Percentiles rank a stretch among this genome's conserved stretches.
Evolutionary conservation across 2,329 filamentous ascomycete species (phyloP).

Genomic region (Bipolaris bicolor): DNA sequence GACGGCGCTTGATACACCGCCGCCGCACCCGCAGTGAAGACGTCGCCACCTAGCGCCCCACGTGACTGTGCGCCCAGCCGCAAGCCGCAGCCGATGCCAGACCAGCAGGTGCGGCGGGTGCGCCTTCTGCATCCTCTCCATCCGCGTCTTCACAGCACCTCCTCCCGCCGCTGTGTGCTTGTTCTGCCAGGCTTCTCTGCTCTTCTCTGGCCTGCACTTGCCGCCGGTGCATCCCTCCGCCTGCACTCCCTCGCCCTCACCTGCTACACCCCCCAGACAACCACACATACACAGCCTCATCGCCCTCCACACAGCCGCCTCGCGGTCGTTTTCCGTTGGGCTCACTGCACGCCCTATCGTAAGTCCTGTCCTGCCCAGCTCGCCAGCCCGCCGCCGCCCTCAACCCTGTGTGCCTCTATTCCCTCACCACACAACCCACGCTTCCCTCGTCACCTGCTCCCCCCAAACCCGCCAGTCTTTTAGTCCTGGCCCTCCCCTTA

Average conservation of each 20-base stretch:
- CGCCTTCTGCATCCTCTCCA: constrained; percentile 27
- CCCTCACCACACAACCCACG: constrained; percentile 20
- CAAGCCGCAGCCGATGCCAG: constrained; percentile 13
- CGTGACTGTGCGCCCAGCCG: constrained; percentile 22
- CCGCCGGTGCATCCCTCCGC: constrained; percentile 20
- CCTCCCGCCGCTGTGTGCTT: constrained; percentile 31
- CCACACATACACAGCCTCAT: constrained; percentile 10
- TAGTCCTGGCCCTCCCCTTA: constrained; percentile 7
- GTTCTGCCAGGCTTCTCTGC: constrained; percentile 33
- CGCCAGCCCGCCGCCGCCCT: constrained; percentile 32
- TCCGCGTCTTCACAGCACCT: constrained; percentile 30
- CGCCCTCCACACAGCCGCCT: constrained; percentile 11
- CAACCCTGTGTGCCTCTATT: constrained; percentile 24
- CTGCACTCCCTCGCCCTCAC: constrained; percentile 20
- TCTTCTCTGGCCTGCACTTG: constrained; percentile 39
- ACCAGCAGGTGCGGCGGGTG: constrained; percentile 14
- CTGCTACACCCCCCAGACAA: constrained; percentile 16
- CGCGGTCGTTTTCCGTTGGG: constrained; percentile 45
- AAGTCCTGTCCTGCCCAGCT: constrained; percentile 43
- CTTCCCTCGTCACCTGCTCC: constrained; percentile 17
- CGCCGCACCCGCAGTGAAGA: constrained; percentile 19
- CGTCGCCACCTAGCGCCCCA: constrained; percentile 19
- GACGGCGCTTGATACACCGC: constrained; percentile 18
- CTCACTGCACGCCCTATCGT: constrained; percentile 46
- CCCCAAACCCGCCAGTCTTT: constrained; percentile 8